Evolutionary conservation across 2,329 filamentous ascomycete genomes (phyloP), one percentile per base, ranked within the genome.

Genomic region (Sporothrix curviconia): DNA sequence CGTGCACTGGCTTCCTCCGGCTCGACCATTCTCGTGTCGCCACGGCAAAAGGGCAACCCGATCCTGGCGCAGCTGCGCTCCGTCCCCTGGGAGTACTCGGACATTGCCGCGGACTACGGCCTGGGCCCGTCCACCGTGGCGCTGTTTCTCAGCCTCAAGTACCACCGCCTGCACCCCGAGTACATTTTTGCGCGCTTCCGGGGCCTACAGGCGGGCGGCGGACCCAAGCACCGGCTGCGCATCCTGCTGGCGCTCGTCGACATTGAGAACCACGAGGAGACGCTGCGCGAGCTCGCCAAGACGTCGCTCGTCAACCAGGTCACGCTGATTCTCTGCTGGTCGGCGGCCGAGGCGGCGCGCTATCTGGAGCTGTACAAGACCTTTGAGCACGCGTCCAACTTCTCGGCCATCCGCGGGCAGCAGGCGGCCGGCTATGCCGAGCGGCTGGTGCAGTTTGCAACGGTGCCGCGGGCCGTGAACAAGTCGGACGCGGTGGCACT

Each of bases 281-380:
- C 86, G 4, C 73, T 99, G 53, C 90, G 89, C 64, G 94, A 97
- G 69, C 79, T 99, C 9, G 90, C 90, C 60, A 97, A 97, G 71
- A 95, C 92, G 2, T 92, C 89, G 14, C 74, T 97, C 25, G 84
- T 97, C 71, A 96, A 96, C 70, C 92, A 95, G 64, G 83, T 96
- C 40, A 99, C 94, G 1, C 72, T 99, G 12, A 85, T 99, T 53
- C 79, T 97, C 7, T 95, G 90, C 74, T 99, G 94, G 94, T 92
- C 88, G 6, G 89, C 92, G 15, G 87, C 90, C 59, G 94, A 99
- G 75, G 92, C 92, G 2, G 94, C 89, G 0, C 85, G 92, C 65
- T 99, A 99, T 68, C 78, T 99, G 24, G 94, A 97, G 69, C 77
- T 96, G 9, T 97, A 92, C 78, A 99, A 99, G 72, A 89, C 87